Conservation (phyloP, 148 eudicot species). For the Camellia japonica region DNA sequence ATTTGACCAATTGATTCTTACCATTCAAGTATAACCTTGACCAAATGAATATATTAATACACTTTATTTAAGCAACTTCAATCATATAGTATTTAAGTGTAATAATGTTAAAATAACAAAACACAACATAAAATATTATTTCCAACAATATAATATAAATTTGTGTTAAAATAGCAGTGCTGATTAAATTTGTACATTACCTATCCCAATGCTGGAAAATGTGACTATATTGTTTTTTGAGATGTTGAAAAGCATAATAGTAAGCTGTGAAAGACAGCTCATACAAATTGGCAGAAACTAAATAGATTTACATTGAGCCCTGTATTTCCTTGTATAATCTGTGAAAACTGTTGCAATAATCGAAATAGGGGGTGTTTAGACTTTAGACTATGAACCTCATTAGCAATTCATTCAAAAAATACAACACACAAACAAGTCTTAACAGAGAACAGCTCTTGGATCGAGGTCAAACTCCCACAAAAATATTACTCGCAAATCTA, state of each 20-base stretch:
- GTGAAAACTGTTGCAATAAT: neutral
- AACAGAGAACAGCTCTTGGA: slow-evolving; percentile 18
- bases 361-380: neutral
- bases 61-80: no score
- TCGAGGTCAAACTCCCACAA: slow-evolving; percentile 26
- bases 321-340: no score
- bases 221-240: no score
- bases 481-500: slow-evolving; percentile 9
- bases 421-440: neutral
- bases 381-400: neutral
- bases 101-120: no score
- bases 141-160: no score
- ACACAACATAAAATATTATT: no score
- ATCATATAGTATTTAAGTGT: no score
- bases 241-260: neutral
- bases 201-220: neutral
- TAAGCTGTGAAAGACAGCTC: neutral
- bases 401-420: no score
- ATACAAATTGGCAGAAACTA: neutral
- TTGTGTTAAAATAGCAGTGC: no score
- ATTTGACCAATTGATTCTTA: no score
- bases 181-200: neutral
- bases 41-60: no score
- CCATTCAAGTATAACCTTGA: no score
- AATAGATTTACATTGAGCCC: neutral